Conservation (phyloP, 805 yeast species). For the Ogataea ramenticola region DNA sequence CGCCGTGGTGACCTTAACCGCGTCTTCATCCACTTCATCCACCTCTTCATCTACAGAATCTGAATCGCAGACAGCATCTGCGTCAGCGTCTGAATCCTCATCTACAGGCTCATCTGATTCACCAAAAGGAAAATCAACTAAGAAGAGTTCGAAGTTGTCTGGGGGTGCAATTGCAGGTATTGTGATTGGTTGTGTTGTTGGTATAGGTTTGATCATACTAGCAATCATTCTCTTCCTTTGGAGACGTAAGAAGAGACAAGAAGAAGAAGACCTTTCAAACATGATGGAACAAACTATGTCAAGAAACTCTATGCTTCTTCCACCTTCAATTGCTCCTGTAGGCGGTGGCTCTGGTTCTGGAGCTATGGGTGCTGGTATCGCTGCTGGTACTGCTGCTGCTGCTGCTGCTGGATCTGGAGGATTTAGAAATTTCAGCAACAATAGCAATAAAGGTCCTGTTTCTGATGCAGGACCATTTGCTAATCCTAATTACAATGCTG, state of each 20-base stretch:
- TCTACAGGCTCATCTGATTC: conserved; percentile 7
- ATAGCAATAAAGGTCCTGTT: background rate
- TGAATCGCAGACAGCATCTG: conserved; percentile 3
- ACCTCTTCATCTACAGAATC: conserved; percentile 11
- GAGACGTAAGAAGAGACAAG: conserved; percentile 12
- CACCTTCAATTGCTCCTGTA: conserved; percentile 1
- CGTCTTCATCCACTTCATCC: conserved; percentile 16
- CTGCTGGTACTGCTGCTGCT: conserved; percentile 6
- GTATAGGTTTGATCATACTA: conserved; percentile 11
- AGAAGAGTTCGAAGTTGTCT: conserved; percentile 10
- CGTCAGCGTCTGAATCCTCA: conserved; percentile 6
- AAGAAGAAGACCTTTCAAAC: conserved; percentile 9
- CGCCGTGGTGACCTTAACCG: conserved; percentile 17
- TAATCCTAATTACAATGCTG: background rate
- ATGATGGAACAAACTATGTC: conserved; percentile 11
- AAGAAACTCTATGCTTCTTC: conserved; percentile 6
- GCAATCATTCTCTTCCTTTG: conserved; percentile 15
- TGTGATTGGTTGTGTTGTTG: conserved; percentile 24
- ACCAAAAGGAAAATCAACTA: background rate
- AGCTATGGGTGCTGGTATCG: background rate
- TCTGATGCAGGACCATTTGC: background rate
- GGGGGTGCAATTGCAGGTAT: conserved; percentile 30
- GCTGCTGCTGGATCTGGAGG: conserved; percentile 15
- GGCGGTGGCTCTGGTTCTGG: background rate
- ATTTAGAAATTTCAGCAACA: background rate